A percentile compares a stretch with the other conserved stretches of the same genome.
Evolutionary conservation across 345 rosid species (phyloP).

Genomic region (Dovyalis caffra): DNA sequence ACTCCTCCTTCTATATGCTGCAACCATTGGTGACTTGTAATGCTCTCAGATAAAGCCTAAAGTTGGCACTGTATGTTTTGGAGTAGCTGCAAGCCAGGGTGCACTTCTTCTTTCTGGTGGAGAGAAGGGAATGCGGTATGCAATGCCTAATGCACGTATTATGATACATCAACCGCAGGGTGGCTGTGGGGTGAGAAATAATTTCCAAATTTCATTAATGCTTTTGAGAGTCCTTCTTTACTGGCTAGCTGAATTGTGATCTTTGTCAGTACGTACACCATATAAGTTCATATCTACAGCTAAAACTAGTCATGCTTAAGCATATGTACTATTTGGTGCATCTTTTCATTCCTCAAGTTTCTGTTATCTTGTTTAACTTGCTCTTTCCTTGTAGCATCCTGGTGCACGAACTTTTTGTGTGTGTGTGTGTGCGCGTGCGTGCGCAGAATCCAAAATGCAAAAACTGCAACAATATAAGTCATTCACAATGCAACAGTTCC

Average conservation of each 20-base stretch:
- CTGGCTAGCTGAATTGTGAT: neutral
- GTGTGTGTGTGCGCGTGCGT: neutral
- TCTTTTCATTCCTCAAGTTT: neutral
- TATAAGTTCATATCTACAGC: neutral
- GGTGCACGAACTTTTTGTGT: neutral
- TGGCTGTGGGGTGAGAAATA: conserved; percentile 74
- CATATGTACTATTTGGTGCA: neutral
- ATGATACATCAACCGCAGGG: conserved; percentile 95
- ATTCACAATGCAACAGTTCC: neutral
- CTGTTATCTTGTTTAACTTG: neutral
- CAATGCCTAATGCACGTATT: conserved; percentile 94
- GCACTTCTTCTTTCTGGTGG: conserved; percentile 95
- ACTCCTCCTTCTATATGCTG: neutral
- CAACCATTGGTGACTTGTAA: conserved; percentile 1
- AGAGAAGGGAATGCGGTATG: conserved; percentile 93
- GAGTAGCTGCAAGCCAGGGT: conserved; percentile 94
- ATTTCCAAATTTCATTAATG: neutral
- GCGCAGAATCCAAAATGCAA: neutral
- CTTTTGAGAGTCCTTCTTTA: conserved; percentile 3
- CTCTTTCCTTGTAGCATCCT: neutral
- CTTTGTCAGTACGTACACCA: neutral
- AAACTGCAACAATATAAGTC: neutral
- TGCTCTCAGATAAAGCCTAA: conserved; percentile 76
- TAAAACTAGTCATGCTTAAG: neutral
- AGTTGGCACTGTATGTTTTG: conserved; percentile 94